Evolutionary conservation across 306 rosid species (phyloP).

Genomic region (Coriaria nepalensis): DNA sequence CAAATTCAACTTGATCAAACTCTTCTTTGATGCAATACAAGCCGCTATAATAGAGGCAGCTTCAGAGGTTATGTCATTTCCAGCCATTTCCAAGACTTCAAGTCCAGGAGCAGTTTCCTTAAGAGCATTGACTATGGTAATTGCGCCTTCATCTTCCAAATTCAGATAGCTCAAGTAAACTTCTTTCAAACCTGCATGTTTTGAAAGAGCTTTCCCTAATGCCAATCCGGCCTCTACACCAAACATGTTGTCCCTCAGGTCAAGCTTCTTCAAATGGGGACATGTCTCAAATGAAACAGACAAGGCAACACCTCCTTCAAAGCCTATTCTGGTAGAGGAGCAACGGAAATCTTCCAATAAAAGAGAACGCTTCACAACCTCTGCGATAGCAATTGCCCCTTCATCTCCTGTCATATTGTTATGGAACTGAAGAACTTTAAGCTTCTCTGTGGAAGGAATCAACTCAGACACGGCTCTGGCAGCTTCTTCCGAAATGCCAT

Average conservation of each 20-base stretch:
- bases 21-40: constrained; percentile 37
- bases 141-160: constrained; percentile 72
- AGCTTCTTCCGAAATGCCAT: constrained; percentile 85
- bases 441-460: constrained; percentile 73
- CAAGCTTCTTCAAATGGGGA: constrained; percentile 57
- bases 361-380: constrained; percentile 61
- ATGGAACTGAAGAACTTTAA: constrained; percentile 64
- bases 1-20: constrained; percentile 54
- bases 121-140: constrained; percentile 48
- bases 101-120: constrained; percentile 67
- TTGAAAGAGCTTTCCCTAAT: constrained; percentile 61
- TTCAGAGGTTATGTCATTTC: constrained; percentile 69
- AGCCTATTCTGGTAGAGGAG: constrained; percentile 65
- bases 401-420: constrained; percentile 83
- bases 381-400: constrained; percentile 62
- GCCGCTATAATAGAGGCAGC: constrained; percentile 62
- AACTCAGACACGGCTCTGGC: constrained; percentile 66
- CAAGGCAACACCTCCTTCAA: constrained; percentile 82
- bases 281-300: constrained; percentile 46
- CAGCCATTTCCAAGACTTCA: constrained; percentile 75
- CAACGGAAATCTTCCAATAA: constrained; percentile 64
- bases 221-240: constrained; percentile 71
- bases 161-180: constrained; percentile 72
- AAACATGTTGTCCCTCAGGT: constrained; percentile 85
- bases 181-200: constrained; percentile 49